Evolutionary conservation across 2,329 filamentous ascomycete species (phyloP).

Genomic region (Colletotrichum tofieldiae): DNA sequence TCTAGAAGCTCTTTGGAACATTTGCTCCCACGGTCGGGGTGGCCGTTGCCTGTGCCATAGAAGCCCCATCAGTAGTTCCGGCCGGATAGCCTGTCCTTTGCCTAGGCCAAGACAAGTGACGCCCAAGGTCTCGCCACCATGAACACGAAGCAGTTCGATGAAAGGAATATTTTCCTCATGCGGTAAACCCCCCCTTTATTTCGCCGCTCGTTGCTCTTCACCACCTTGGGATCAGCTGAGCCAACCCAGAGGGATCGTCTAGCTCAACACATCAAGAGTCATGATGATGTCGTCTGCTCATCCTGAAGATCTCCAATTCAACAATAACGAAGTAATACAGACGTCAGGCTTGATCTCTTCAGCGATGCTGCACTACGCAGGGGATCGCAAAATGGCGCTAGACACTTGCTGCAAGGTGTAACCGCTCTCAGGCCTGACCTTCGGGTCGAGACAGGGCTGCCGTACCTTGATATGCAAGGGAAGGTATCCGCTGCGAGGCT

Average conservation of each 20-base stretch:
- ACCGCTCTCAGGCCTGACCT: too few relatives aligned
- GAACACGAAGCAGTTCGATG: background rate
- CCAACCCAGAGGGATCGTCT: background rate
- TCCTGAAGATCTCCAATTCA: background rate
- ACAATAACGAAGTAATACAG: background rate
- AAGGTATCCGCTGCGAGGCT: background rate
- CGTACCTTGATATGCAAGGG: background rate
- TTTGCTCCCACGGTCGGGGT: constrained; percentile 11
- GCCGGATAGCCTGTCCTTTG: background rate
- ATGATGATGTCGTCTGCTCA: background rate
- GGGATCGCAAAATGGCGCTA: background rate
- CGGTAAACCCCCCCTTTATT: too few relatives aligned
- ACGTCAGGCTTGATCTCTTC: background rate
- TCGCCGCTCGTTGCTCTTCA: background rate
- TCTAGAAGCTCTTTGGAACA: constrained; percentile 22
- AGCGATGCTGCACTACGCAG: background rate
- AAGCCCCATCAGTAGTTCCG: too few relatives aligned
- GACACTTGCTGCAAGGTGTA: background rate
- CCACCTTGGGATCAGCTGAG: background rate
- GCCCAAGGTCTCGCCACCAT: background rate
- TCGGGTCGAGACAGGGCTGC: background rate
- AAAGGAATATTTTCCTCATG: background rate
- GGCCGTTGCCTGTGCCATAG: background rate
- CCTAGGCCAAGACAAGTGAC: background rate
- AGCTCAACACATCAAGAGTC: background rate